Conservation (phyloP, 2,329 filamentous ascomycete species). For the Scytalidium lignicola region DNA sequence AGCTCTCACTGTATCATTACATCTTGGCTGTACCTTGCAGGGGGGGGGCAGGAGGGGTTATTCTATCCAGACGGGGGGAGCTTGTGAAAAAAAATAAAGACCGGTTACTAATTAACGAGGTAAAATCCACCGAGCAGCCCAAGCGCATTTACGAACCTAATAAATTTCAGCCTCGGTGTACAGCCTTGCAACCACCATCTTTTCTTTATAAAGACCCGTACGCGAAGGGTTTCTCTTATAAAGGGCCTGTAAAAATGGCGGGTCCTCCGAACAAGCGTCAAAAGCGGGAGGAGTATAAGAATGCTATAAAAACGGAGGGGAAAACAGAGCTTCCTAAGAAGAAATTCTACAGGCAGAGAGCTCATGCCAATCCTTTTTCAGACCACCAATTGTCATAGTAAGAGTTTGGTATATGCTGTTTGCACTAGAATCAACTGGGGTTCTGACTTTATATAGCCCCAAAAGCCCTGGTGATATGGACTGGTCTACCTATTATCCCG, state of each 20-base stretch:
- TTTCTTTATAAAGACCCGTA: neutral
- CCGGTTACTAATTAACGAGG: too few species aligned
- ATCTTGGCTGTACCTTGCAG: neutral
- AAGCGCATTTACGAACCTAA: neutral
- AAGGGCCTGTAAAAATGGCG: slow-evolving; percentile 30
- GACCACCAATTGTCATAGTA: slow-evolving; percentile 90
- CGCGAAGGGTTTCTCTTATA: neutral
- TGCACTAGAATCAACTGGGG: slow-evolving; percentile 6
- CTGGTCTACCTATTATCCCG: slow-evolving; percentile 81
- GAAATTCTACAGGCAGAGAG: slow-evolving; percentile 92
- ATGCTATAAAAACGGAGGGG: slow-evolving; percentile 45
- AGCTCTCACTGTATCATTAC: neutral
- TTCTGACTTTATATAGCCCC: slow-evolving; percentile 52
- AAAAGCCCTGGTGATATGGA: slow-evolving; percentile 78
- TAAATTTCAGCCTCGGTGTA: neutral
- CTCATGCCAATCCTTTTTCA: slow-evolving; percentile 96
- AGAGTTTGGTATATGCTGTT: slow-evolving; percentile 26
- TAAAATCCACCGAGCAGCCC: neutral
- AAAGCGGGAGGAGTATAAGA: slow-evolving; percentile 62
- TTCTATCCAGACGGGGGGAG: neutral
- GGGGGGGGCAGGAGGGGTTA: neutral
- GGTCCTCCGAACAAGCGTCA: slow-evolving; percentile 51
- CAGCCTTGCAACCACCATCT: neutral
- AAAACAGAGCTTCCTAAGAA: slow-evolving; percentile 67
- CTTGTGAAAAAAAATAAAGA: neutral